Evolutionary conservation across 148 eudicot species (phyloP), one percentile per base, ranked within the genome.

Genomic region (Cornus kousa): DNA sequence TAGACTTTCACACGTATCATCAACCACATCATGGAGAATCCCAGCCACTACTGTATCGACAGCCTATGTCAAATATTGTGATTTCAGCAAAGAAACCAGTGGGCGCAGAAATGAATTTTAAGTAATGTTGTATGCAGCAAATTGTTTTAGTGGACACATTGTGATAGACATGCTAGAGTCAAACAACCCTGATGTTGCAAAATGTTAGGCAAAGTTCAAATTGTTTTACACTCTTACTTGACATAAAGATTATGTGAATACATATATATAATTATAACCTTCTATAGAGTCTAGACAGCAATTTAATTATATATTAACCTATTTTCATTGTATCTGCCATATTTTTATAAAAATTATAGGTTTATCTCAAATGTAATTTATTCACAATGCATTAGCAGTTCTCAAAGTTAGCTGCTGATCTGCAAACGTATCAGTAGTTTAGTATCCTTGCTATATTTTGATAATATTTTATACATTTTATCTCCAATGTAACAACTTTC

Each of bases 31-130:
- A 85, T 95, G 98, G 65, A 95, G 97, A 86, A 95, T 93, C 73
- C 97, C 98, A 71, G 98, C 93, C 50, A 93, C 94, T 79, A 95
- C 89, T 23, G 98, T 93, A 81, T 95, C 96, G 79, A 91, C 88
- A 85, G 98, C 98, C 98, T 94, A 77, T 72, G 83, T 39, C 77
- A 85, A 39, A 78, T 46, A 70, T 64, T 60, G 57, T n/a, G n/a
- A 77, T 68, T 65, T 67, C 43, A 43, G 48, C 48, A 74, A 75
- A 60, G 81, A 23, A 74, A 37, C 19, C 9, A 73, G 46, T 55
- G 40, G 16, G 59, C 31, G 5, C 10, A 9, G 17, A 50, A 50
- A 72, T 24, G 53, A 12, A 0, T 33, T 4, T 28, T 14, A 43
- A 72, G 19, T 35, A 72, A 72, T 33, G 33, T 31, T 48, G 4